Conservation (phyloP, 345 rosid species). For the Trapa incisa region DNA sequence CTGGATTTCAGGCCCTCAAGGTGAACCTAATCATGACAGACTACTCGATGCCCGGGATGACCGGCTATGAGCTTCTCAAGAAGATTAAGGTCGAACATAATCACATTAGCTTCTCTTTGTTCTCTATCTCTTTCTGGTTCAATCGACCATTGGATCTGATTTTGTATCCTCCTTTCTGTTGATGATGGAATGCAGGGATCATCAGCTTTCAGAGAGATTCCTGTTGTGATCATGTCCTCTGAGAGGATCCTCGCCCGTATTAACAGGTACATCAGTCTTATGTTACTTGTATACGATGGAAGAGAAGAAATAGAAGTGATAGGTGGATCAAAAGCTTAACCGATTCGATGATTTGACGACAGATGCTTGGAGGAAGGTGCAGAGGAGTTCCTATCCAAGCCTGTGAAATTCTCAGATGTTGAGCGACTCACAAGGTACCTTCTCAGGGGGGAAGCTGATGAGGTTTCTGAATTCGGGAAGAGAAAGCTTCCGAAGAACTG, state of each 20-base stretch:
- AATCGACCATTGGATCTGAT: not conserved
- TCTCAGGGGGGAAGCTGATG: slow-evolving; percentile 26
- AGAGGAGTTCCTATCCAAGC: slow-evolving; percentile 74
- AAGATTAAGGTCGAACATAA: slow-evolving; percentile 17
- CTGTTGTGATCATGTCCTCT: slow-evolving; percentile 24
- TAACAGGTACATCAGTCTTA: slow-evolving; percentile 8
- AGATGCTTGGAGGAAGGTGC: slow-evolving; percentile 63
- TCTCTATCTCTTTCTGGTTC: not conserved
- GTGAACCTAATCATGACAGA: slow-evolving; percentile 32
- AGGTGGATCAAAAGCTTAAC: too few species aligned
- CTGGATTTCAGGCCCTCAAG: slow-evolving; percentile 39
- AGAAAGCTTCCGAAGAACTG: not conserved
- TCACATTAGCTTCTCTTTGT: not conserved
- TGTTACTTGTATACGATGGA: too few species aligned
- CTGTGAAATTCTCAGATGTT: slow-evolving; percentile 69
- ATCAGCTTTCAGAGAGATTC: slow-evolving; percentile 12
- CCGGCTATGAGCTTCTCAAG: slow-evolving; percentile 28
- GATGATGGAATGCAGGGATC: slow-evolving; percentile 17
- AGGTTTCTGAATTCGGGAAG: not conserved
- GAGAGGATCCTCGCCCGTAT: slow-evolving; percentile 17
- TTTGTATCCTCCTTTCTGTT: not conserved
- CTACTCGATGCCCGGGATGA: slow-evolving; percentile 34
- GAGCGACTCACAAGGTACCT: slow-evolving; percentile 46
- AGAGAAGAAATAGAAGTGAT: too few species aligned
- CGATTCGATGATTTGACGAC: too few species aligned